Percentiles rank a stretch among this genome's conserved stretches.
Evolutionary conservation across 1,284 basidiomycete species (phyloP).

Genomic region (Moniliophthora roreri): DNA sequence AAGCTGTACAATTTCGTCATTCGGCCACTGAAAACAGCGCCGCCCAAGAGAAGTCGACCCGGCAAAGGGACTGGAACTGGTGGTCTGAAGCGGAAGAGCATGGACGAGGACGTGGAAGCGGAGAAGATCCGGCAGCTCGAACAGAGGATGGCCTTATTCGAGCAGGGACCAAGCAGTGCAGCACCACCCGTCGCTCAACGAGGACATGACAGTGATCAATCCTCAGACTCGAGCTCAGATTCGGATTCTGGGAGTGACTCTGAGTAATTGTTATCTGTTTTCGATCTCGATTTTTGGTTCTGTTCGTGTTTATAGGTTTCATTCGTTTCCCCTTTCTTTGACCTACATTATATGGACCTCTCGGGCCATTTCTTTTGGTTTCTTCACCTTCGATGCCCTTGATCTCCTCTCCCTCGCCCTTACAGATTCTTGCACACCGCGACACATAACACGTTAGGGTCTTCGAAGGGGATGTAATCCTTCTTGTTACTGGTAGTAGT

Average conservation of each 20-base stretch:
- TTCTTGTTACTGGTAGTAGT: background rate
- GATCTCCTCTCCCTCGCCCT: slow-evolving; percentile 12
- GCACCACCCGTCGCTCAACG: slow-evolving; percentile 31
- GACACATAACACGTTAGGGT: slow-evolving; percentile 9
- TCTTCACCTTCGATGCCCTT: slow-evolving; percentile 12
- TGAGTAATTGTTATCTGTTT: slow-evolving; percentile 47
- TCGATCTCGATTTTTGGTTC: slow-evolving; percentile 5
- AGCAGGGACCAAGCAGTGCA: slow-evolving; percentile 46
- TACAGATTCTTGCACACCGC: slow-evolving; percentile 5
- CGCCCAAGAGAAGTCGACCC: slow-evolving; percentile 62
- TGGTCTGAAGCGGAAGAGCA: slow-evolving; percentile 86
- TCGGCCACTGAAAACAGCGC: slow-evolving; percentile 61
- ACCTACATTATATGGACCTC: slow-evolving; percentile 10
- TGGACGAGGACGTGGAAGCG: slow-evolving; percentile 87
- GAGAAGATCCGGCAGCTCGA: slow-evolving; percentile 90
- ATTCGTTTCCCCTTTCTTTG: slow-evolving; percentile 8
- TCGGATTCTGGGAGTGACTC: slow-evolving; percentile 80
- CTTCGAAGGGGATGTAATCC: slow-evolving; percentile 5
- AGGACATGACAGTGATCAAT: slow-evolving; percentile 66
- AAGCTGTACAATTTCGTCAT: slow-evolving; percentile 95
- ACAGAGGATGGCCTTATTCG: slow-evolving; percentile 76
- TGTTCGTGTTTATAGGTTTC: slow-evolving; percentile 8
- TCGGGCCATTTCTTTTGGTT: slow-evolving; percentile 1
- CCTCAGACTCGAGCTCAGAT: slow-evolving; percentile 74
- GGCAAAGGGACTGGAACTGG: slow-evolving; percentile 83